These are phyloP conservation scores for Cyclaneusma minus DNA, from an alignment of 2,329 filamentous ascomycete genomes.

Conservation along the genomic window DNA sequence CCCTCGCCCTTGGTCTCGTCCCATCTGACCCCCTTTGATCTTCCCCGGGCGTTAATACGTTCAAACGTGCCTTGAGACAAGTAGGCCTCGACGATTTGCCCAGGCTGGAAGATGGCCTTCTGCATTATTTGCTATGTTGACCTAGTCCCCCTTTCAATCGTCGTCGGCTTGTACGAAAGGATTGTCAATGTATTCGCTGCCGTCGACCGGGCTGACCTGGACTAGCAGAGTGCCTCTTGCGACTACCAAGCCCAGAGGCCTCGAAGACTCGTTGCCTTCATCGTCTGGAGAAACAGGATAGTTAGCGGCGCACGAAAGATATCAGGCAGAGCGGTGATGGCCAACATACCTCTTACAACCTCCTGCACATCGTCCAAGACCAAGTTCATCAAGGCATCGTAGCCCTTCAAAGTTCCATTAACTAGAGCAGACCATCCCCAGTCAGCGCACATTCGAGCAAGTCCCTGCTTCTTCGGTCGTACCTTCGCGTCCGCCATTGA, in stretches of 20 bases:
- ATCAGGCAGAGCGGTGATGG: too few species aligned
- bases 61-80: too few species aligned
- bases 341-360: slow-evolving; percentile 60
- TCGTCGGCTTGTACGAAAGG: slow-evolving; percentile 71
- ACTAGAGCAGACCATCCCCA: slow-evolving; percentile 45
- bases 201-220: slow-evolving; percentile 81
- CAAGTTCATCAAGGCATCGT: slow-evolving; percentile 95
- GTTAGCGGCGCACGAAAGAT: slow-evolving; percentile 1
- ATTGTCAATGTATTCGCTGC: slow-evolving; percentile 91
- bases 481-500: slow-evolving; percentile 90
- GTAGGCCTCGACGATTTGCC: too few species aligned
- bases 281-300: slow-evolving; percentile 49
- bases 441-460: background rate
- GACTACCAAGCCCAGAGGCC: slow-evolving; percentile 60
- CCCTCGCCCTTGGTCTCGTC: too few species aligned
- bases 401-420: slow-evolving; percentile 80
- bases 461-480: too few species aligned
- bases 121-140: too few species aligned
- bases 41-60: too few species aligned
- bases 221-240: slow-evolving; percentile 86
- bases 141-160: too few species aligned
- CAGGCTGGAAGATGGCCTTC: too few species aligned
- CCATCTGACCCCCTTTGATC: too few species aligned
- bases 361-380: slow-evolving; percentile 92
- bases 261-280: slow-evolving; percentile 66